Base-by-base conservation (phyloP, 73 alveolate genomes). In the Uronychia binucleata region DNA sequence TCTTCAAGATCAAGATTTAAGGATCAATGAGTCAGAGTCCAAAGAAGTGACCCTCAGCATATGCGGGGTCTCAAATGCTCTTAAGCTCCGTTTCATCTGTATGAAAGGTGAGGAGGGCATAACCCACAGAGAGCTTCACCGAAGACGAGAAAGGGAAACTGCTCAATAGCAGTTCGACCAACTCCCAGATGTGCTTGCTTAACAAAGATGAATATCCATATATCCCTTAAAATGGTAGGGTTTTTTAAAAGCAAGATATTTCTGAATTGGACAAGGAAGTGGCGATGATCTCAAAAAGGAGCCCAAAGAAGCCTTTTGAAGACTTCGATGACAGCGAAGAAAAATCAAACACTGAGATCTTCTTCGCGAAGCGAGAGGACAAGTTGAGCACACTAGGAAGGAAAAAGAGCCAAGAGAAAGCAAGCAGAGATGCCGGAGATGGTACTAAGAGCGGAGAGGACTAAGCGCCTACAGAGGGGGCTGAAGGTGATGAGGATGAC, bases 191-290 rank as follows among this genome's bases (percentile, higher is more conserved):
- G n/a, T n/a, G n/a, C n/a, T n/a, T n/a, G n/a, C n/a, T n/a, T n/a
- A n/a, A n/a, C n/a, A n/a, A n/a, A n/a, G n/a, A n/a, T n/a, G n/a
- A n/a, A n/a, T n/a, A n/a, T n/a, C n/a, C n/a, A n/a, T n/a, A n/a
- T n/a, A n/a, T n/a, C n/a, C 67, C 67, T 46, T 19, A 46, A 5
- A 46, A 46, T 46, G 67, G 67, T 46, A 46, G 19, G 19, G 19
- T 46, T 46, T 46, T 46, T 46, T 46, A 11, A 46, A 46, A 46
- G 19, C 19, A 11, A 46, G 86, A 77, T 75, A 67, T 90, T 26
- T 91, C 84, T 57, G 95, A 90, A 28, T 46, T 90, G 28, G 95
- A 90, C 34, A 83, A 90, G 34, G 95, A 90, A 79, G 95, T 90
- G 0, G 92, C 95, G 0, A 85, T 79, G 92, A 90, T 90, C 13